These are phyloP conservation scores for Solanum bukasovii DNA, from an alignment of 257 asterid species.

Conservation along the genomic window DNA sequence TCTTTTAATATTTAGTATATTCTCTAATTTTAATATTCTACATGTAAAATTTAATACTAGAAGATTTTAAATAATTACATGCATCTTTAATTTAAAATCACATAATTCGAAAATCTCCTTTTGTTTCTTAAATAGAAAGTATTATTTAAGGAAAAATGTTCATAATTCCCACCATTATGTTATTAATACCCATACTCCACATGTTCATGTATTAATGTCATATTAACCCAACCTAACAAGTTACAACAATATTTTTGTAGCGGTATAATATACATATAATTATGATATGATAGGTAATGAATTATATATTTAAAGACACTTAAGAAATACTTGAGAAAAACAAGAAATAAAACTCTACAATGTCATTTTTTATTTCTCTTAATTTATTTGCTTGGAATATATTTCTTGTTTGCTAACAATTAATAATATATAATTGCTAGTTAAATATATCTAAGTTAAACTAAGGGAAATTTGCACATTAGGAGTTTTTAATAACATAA, in stretches of 20 bases:
- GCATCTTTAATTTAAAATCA: too few relatives aligned
- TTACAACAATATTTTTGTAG: background rate
- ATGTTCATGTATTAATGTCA: background rate
- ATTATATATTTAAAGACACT: background rate
- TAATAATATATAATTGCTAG: background rate
- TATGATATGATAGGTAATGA: background rate
- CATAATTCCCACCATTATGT: background rate
- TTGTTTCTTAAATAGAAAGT: too few relatives aligned
- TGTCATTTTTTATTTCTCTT: background rate
- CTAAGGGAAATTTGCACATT: background rate
- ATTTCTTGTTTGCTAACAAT: background rate
- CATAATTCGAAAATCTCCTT: too few relatives aligned
- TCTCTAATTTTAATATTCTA: too few relatives aligned
- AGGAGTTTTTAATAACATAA: background rate
- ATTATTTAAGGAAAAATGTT: background rate
- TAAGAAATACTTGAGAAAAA: too few relatives aligned
- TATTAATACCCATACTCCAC: background rate
- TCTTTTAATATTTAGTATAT: background rate
- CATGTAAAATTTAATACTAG: too few relatives aligned
- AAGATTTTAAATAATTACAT: too few relatives aligned
- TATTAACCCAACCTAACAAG: background rate
- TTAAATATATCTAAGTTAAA: background rate
- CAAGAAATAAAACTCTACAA: background rate
- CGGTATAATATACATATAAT: too few relatives aligned
- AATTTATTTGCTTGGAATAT: background rate